Evolutionary conservation across 129 eudicot genomes (phyloP), one percentile per base, ranked within the genome.

Genomic region (Arctium lappa): DNA sequence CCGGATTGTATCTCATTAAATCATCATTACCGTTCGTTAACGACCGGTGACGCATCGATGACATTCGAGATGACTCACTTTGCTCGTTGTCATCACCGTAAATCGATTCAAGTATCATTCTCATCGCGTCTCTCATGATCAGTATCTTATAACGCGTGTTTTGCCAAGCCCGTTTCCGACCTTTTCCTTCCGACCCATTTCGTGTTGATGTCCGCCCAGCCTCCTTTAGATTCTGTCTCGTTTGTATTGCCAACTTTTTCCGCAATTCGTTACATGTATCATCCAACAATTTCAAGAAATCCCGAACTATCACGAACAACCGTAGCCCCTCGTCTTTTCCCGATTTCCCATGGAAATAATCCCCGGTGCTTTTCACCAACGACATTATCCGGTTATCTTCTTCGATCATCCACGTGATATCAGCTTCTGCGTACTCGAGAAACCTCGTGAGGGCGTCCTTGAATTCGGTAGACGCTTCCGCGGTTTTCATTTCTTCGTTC

Each of bases 271-370:
- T 86, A 78, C 96, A 91, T 0, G 88, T 89, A 71, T 83, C 86
- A 11, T 93, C 94, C 88, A 93, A 82, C 81, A 93, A 77, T 10
- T 69, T 68, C 77, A 93, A 73, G 84, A 93, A 93, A 81, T 91
- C 94, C 22, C 94, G 89, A 71, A 93, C 87, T 8, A 91, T 76
- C 3, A 83, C 88, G 87, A 93, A 93, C 73, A 91, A 85, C 38
- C 89, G 77, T 69, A 85, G 29, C n/a, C 92, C 97, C 79, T 95
- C 99, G 27, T 93, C 99, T 77, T 87, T 90, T 48, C 92, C 92
- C 2, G 93, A 82, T 72, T 81, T 85, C 16, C 99, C 97, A n/a
- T 93, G 99, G 87, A 95, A 95, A 79, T 93, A 95, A 81, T 91
- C 93, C 3, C 87, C 93, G 0, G 94, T 91, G 88, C 85, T 90